A percentile compares a stretch with the other conserved stretches of the same genome.
Evolutionary conservation across 2,329 filamentous ascomycete species (phyloP).

Genomic region (Ascochyta clinopodiicola): DNA sequence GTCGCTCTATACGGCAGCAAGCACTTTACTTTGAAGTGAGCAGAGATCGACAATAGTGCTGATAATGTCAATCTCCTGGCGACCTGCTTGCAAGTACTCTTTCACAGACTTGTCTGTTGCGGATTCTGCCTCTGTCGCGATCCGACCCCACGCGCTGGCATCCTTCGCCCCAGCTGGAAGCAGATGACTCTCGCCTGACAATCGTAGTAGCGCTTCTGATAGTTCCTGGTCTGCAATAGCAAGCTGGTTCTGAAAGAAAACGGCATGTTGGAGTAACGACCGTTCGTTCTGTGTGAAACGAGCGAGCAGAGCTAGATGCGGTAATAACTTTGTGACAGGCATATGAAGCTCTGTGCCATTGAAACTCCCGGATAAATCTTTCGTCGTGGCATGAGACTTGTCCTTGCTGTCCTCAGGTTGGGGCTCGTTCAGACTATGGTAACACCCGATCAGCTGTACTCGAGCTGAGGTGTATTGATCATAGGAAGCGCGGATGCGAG

Average conservation of each 20-base stretch:
- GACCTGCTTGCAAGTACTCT: slow-evolving; percentile 28
- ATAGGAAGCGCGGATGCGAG: slow-evolving; percentile 38
- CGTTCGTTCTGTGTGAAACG: slow-evolving; percentile 36
- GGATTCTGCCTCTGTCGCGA: slow-evolving; percentile 29
- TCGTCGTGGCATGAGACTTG: neutral
- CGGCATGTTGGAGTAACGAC: slow-evolving; percentile 42
- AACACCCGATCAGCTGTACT: slow-evolving; percentile 27
- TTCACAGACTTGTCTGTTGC: slow-evolving; percentile 27
- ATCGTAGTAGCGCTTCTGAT: slow-evolving; percentile 36
- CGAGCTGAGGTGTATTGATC: slow-evolving; percentile 39
- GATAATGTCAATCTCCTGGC: slow-evolving; percentile 34
- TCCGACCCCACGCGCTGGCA: slow-evolving; percentile 35
- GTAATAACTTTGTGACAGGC: slow-evolving; percentile 37
- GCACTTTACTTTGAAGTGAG: slow-evolving; percentile 37
- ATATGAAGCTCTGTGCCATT: neutral
- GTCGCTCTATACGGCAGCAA: slow-evolving; percentile 2
- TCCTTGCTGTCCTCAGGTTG: neutral
- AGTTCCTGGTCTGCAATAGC: slow-evolving; percentile 38
- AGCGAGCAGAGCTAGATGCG: slow-evolving; percentile 39
- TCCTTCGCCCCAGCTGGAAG: slow-evolving; percentile 41
- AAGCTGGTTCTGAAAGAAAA: slow-evolving; percentile 45
- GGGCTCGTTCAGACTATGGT: slow-evolving; percentile 28
- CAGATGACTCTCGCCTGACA: slow-evolving; percentile 50
- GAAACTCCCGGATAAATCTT: neutral
- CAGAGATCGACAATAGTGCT: slow-evolving; percentile 37